These are phyloP conservation scores for Ophiobolus disseminans DNA, from an alignment of 2,329 filamentous ascomycete species.

Conservation along the genomic window DNA sequence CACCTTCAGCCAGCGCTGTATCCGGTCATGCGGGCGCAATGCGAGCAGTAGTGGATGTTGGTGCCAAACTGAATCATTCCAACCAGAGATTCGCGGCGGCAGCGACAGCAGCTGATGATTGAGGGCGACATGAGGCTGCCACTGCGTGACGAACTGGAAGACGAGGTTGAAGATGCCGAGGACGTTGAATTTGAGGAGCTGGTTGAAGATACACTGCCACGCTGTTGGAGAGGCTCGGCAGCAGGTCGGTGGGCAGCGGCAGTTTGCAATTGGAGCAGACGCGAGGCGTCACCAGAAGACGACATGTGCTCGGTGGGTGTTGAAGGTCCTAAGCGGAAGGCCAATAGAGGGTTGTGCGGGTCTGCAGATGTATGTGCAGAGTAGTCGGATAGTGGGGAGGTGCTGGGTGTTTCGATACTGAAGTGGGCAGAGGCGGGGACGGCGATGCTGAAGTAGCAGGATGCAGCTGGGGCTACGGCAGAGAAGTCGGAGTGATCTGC, in stretches of 20 bases:
- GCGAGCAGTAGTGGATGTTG: constrained; percentile 51
- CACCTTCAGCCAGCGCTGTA: constrained; percentile 45
- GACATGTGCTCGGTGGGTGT: constrained; percentile 27
- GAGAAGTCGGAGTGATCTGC: constrained; percentile 20
- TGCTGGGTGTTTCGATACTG: constrained; percentile 41
- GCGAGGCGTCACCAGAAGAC: constrained; percentile 38
- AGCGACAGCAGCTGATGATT: constrained; percentile 42
- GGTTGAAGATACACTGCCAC: constrained; percentile 14
- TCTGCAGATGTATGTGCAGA: constrained; percentile 35
- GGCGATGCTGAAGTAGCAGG: constrained; percentile 45
- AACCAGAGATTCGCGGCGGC: constrained; percentile 39
- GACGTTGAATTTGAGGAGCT: constrained; percentile 13
- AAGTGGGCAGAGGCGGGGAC: constrained; percentile 35
- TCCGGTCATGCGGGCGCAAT: constrained; percentile 50
- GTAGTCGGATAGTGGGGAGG: constrained; percentile 31
- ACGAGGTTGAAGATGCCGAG: constrained; percentile 12
- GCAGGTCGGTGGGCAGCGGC: constrained; percentile 44
- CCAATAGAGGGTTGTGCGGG: constrained; percentile 46
- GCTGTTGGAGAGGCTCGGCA: constrained; percentile 35
- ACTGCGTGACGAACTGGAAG: constrained; percentile 18
- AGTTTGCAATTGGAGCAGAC: constrained; percentile 50
- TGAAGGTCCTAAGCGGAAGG: constrained; percentile 35
- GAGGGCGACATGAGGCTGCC: constrained; percentile 23
- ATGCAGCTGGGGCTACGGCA: constrained; percentile 11
- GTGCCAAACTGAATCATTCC: constrained; percentile 49